Evolutionary conservation across 495 filamentous ascomycete species (phyloP).

Genomic region (Talaromyces adpressus): DNA sequence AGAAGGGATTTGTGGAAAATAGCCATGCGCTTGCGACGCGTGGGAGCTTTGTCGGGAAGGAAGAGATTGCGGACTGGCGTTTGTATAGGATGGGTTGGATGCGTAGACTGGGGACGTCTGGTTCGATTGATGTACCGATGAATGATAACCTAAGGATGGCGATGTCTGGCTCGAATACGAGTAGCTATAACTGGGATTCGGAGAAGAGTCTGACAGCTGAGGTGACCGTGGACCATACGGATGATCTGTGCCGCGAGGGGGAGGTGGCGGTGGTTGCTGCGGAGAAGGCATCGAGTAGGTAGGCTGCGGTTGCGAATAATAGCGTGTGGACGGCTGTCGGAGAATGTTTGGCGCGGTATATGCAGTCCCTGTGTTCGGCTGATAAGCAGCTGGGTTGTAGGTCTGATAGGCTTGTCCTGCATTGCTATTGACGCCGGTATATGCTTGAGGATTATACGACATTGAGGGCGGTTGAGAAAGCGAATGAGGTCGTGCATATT

Average conservation of each 20-base stretch:
- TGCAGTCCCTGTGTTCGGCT: constrained; percentile 17
- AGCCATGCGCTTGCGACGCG: constrained; percentile 13
- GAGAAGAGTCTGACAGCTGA: constrained; percentile 15
- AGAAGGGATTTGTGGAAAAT: constrained; percentile 23
- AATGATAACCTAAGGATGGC: constrained; percentile 10
- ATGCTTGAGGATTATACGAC: constrained; percentile 33
- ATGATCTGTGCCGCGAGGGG: constrained; percentile 40
- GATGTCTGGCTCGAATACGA: constrained; percentile 9
- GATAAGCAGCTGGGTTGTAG: constrained; percentile 69
- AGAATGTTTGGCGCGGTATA: constrained; percentile 23
- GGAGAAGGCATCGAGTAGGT: constrained; percentile 28
- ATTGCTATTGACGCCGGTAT: constrained; percentile 32
- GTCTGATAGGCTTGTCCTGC: constrained; percentile 44
- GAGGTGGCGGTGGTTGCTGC: constrained; percentile 30
- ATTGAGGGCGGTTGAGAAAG: constrained; percentile 35
- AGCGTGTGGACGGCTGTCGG: constrained; percentile 15
- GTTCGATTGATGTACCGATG: constrained; percentile 18
- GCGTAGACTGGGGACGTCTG: constrained; percentile 17
- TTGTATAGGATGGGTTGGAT: constrained; percentile 19
- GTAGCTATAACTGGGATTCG: constrained; percentile 15
- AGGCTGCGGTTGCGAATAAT: constrained; percentile 20
- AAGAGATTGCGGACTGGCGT: constrained; percentile 14
- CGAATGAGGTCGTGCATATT: constrained; percentile 63
- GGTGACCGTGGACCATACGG: constrained; percentile 36
- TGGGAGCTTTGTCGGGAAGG: constrained; percentile 22